Evolutionary conservation across 2,329 filamentous ascomycete genomes (phyloP).

Genomic region (Harringtonia lauricola): DNA sequence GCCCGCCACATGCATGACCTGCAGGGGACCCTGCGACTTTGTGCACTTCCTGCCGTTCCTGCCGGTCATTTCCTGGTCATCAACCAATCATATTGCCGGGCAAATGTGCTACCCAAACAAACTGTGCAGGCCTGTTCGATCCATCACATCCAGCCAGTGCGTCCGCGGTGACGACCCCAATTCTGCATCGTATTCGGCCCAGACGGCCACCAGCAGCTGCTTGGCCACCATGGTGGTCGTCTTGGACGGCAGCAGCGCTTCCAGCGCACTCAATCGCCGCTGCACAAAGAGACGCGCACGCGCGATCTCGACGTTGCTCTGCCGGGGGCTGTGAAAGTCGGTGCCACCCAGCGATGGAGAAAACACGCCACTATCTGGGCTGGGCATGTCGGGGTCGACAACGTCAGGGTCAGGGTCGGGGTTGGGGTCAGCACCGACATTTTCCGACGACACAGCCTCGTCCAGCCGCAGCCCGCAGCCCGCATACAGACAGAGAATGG

Average conservation of each 20-base stretch:
- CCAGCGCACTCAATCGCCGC: slow-evolving; percentile 22
- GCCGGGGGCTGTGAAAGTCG: no score
- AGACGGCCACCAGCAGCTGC: slow-evolving; percentile 25
- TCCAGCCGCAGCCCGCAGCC: slow-evolving; percentile 10
- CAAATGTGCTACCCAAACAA: no score
- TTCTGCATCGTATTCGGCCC: slow-evolving; percentile 26
- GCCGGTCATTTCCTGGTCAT: no score
- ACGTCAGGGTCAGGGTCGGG: not conserved
- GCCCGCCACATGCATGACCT: no score
- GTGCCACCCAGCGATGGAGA: no score
- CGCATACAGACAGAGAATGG: slow-evolving; percentile 13
- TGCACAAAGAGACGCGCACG: slow-evolving; percentile 23
- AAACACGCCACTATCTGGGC: not conserved
- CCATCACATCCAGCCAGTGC: slow-evolving; percentile 12
- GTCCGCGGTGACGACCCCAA: slow-evolving; percentile 7
- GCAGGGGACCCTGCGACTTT: no score
- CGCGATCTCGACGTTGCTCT: not conserved
- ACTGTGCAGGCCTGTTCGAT: no score
- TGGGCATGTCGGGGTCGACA: no score
- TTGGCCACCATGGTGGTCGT: slow-evolving; percentile 26
- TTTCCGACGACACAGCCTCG: not conserved
- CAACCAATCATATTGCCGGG: no score
- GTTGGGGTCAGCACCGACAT: not conserved
- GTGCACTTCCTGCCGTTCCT: no score
- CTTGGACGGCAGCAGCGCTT: slow-evolving; percentile 25